These are phyloP conservation scores for Pseudozyma sp. DNA, from an alignment of 1,284 basidiomycete genomes.

Conservation along the genomic window DNA sequence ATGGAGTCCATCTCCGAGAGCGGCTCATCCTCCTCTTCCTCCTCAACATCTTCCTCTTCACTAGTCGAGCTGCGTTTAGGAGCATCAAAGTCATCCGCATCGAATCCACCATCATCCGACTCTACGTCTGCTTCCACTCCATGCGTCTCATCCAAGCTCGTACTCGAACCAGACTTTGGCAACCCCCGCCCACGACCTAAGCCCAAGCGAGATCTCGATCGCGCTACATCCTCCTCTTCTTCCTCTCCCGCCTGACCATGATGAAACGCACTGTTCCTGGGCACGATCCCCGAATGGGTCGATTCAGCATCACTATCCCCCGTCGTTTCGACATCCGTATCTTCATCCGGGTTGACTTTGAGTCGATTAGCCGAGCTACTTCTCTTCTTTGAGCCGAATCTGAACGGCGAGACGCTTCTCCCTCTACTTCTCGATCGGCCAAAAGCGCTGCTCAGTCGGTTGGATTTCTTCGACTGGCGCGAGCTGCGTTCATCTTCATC, in stretches of 20 bases:
- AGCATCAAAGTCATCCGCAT: conserved; percentile 17
- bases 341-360: conserved; percentile 29
- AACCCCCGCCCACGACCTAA: background rate
- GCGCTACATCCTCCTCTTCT: conserved; percentile 13
- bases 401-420: conserved; percentile 43
- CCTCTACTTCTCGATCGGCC: conserved; percentile 33
- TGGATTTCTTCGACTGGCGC: conserved; percentile 13
- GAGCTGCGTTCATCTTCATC: conserved; percentile 18
- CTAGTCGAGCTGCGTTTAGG: conserved; percentile 4
- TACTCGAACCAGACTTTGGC: conserved; percentile 15
- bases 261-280: conserved; percentile 56
- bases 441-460: conserved; percentile 26
- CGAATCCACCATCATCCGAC: conserved; percentile 25
- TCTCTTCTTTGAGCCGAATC: conserved; percentile 34
- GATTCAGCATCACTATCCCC: conserved; percentile 42
- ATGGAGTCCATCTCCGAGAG: conserved; percentile 39
- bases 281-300: conserved; percentile 50
- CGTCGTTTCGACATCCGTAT: conserved; percentile 25
- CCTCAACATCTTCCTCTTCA: conserved; percentile 29
- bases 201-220: background rate
- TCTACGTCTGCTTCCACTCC: conserved; percentile 41
- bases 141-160: conserved; percentile 14
- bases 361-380: conserved; percentile 31
- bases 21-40: conserved; percentile 22
- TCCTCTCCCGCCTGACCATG: conserved; percentile 30